These are phyloP conservation scores for Yamadazyma sp. DNA, from an alignment of 805 yeast species.

Conservation along the genomic window DNA sequence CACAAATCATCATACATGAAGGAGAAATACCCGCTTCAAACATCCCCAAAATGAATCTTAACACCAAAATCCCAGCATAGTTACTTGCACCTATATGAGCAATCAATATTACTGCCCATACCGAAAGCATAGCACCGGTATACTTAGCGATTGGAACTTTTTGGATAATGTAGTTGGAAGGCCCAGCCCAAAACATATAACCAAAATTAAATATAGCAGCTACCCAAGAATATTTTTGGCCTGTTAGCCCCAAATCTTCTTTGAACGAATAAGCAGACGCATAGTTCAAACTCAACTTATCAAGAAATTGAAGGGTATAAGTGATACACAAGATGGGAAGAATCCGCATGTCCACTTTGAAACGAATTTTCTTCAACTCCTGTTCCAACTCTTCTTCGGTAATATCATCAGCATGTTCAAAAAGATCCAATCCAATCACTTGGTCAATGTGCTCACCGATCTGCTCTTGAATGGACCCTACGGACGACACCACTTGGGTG, in stretches of 20 bases:
- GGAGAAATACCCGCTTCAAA: conserved; percentile 26
- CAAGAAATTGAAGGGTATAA: conserved; percentile 25
- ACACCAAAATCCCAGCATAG: conserved; percentile 33
- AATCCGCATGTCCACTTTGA: conserved; percentile 35
- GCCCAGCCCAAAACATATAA: conserved; percentile 34
- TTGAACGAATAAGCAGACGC: conserved; percentile 23
- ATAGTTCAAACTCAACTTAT: conserved; percentile 25
- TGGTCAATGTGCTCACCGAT: conserved; percentile 9
- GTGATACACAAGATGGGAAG: conserved; percentile 28
- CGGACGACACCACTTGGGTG: neutral
- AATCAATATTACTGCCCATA: conserved; percentile 23
- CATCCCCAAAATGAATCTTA: conserved; percentile 44
- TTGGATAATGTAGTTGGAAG: conserved; percentile 22
- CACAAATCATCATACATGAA: conserved; percentile 45
- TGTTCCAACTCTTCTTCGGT: conserved; percentile 27
- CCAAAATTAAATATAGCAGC: conserved; percentile 31
- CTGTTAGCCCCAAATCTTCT: conserved; percentile 23
- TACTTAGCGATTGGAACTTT: conserved; percentile 22
- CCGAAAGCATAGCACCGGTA: conserved; percentile 17
- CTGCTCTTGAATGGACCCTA: conserved; percentile 1
- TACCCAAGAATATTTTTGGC: conserved; percentile 26
- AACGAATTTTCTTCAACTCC: conserved; percentile 23
- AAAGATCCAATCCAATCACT: conserved; percentile 24
- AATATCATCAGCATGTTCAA: conserved; percentile 28
- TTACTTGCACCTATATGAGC: conserved; percentile 32